These are phyloP conservation scores for Solanum hybrid DNA, from an alignment of 305 asterid species.

Conservation along the genomic window DNA sequence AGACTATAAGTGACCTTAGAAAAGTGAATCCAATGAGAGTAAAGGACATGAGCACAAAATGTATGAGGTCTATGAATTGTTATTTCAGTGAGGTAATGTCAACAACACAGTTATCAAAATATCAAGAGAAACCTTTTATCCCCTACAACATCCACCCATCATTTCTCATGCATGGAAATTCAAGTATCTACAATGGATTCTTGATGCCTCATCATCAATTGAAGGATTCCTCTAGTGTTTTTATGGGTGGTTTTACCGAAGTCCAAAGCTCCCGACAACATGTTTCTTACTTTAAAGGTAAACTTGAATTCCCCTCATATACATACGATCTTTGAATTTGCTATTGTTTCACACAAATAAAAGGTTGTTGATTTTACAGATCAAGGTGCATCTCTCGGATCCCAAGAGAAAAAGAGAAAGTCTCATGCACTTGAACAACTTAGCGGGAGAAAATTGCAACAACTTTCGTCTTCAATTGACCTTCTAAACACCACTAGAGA, in stretches of 20 bases:
- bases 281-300: conserved; percentile 8
- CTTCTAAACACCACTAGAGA: background rate
- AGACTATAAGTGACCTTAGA: conserved; percentile 36
- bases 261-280: conserved; percentile 24
- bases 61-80: background rate
- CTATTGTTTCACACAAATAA: background rate
- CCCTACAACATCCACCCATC: conserved; percentile 37
- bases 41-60: conserved; percentile 5
- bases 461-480: background rate
- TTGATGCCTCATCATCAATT: conserved; percentile 13
- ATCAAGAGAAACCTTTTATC: conserved; percentile 30
- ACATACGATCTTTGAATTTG: background rate
- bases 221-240: conserved; percentile 11
- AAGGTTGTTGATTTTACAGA: conserved; percentile 2
- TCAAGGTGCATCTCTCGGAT: background rate
- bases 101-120: background rate
- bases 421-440: background rate
- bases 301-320: background rate
- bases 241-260: conserved; percentile 11
- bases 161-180: conserved; percentile 23
- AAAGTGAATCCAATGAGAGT: conserved; percentile 23
- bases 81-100: background rate
- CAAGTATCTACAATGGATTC: conserved; percentile 14
- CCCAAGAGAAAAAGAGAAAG: background rate
- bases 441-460: background rate